Evolutionary conservation across 768 basidiomycete species (phyloP).

Genomic region (Boletus pseudo-olivaceus): DNA sequence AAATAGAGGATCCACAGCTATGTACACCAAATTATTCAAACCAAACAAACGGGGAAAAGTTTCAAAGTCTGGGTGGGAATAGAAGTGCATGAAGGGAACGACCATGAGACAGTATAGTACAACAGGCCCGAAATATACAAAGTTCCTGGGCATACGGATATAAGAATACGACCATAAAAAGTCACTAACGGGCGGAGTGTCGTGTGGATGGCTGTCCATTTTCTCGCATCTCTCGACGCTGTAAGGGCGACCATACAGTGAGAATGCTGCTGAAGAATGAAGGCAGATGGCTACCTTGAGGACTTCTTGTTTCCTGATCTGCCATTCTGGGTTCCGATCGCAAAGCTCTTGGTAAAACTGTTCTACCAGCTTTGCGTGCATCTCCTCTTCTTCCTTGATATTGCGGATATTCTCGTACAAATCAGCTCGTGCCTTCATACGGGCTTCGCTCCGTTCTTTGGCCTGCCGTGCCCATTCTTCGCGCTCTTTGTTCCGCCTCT

Average conservation of each 20-base stretch:
- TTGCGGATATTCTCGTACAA: conserved; percentile 36
- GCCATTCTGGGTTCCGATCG: conserved; percentile 59
- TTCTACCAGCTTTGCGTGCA: conserved; percentile 43
- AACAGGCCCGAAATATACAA: conserved; percentile 24
- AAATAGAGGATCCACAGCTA: conserved; percentile 1
- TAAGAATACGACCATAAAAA: conserved; percentile 34
- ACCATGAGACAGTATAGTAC: conserved; percentile 15
- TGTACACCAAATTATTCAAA: conserved; percentile 8
- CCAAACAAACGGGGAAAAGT: neutral
- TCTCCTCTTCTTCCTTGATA: conserved; percentile 40
- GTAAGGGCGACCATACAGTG: conserved; percentile 3
- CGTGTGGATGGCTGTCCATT: conserved; percentile 21
- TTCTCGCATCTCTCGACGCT: conserved; percentile 32
- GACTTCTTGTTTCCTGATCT: conserved; percentile 48
- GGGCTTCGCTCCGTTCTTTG: conserved; percentile 46
- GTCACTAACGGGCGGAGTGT: conserved; percentile 10
- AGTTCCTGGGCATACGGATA: conserved; percentile 17
- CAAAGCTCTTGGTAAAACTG: conserved; percentile 55
- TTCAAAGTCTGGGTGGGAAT: neutral
- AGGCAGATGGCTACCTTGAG: conserved; percentile 42
- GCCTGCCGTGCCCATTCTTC: conserved; percentile 52
- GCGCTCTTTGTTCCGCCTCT: conserved; percentile 45
- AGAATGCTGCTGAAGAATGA: conserved; percentile 1
- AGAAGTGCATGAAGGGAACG: conserved; percentile 3
- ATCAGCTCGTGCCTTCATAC: conserved; percentile 42